phyloP scores from a whole-genome alignment of 2,329 filamentous ascomycete genomes.

The Herpomyces periplanetae region DNA sequence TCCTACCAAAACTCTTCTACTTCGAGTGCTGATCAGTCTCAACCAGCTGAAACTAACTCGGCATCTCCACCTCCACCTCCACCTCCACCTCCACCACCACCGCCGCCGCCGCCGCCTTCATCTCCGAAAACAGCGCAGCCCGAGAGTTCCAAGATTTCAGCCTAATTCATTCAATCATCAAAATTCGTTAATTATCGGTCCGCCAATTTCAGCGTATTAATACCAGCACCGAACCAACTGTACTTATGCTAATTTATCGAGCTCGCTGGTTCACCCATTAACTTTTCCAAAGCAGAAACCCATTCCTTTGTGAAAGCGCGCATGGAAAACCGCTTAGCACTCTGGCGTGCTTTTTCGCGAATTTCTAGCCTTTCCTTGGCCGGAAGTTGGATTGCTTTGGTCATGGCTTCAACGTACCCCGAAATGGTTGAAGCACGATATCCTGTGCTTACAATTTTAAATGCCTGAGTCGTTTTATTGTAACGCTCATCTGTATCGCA shows the following conservation, averaged over 20 bases:
- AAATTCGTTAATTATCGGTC: not conserved
- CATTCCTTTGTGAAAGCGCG: constrained; percentile 45
- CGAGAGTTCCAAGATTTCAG: not conserved
- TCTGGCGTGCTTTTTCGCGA: constrained; percentile 30
- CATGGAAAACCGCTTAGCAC: constrained; percentile 52
- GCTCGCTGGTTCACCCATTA: constrained; percentile 14
- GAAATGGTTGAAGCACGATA: constrained; percentile 42
- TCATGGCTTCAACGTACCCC: constrained; percentile 46
- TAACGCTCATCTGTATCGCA: constrained; percentile 32
- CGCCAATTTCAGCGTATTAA: constrained; percentile 3
- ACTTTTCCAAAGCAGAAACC: constrained; percentile 27
- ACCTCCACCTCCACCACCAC: not conserved
- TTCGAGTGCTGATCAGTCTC: too few relatives aligned
- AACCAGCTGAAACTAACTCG: not conserved
- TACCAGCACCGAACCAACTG: too few relatives aligned
- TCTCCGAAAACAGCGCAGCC: not conserved
- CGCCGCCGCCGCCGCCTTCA: not conserved
- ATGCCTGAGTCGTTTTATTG: constrained; percentile 11
- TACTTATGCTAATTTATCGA: constrained; percentile 17
- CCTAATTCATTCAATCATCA: constrained; percentile 1
- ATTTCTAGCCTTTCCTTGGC: constrained; percentile 25
- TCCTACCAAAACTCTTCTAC: too few relatives aligned
- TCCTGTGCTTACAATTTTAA: constrained; percentile 11
- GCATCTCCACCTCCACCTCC: not conserved
- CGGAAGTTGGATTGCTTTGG: constrained; percentile 25